These are phyloP conservation scores for Leptomonas seymouri DNA, from an alignment of 208 protist genomes.

Conservation along the genomic window DNA sequence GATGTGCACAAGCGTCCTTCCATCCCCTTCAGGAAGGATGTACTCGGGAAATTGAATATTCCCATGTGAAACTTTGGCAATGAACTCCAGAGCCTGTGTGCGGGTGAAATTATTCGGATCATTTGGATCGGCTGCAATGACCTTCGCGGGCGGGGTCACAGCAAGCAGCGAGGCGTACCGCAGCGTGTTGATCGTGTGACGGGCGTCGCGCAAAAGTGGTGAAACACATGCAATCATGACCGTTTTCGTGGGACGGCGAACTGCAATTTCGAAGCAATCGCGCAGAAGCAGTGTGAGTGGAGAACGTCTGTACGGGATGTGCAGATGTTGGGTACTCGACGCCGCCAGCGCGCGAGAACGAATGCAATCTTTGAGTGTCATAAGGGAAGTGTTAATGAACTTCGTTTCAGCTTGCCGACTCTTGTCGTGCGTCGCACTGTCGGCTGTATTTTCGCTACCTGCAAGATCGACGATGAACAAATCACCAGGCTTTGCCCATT, in stretches of 20 bases:
- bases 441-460: conserved; percentile 91
- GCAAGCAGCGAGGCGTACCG: conserved; percentile 87
- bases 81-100: conserved; percentile 74
- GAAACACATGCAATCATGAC: conserved; percentile 93
- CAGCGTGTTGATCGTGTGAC: conserved; percentile 90
- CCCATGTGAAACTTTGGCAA: conserved; percentile 60
- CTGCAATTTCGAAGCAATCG: conserved; percentile 92
- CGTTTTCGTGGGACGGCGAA: conserved; percentile 86
- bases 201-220: conserved; percentile 83
- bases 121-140: conserved; percentile 75
- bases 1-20: conserved; percentile 88
- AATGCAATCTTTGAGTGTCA: conserved; percentile 93
- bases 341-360: conserved; percentile 68
- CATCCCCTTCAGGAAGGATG: conserved; percentile 87
- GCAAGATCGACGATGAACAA: conserved; percentile 89
- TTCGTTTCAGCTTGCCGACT: conserved; percentile 79
- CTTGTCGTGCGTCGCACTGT: conserved; percentile 89
- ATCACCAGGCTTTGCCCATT: conserved; percentile 84
- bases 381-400: conserved; percentile 94
- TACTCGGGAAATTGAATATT: conserved; percentile 65
- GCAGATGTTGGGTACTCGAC: conserved; percentile 78
- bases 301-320: conserved; percentile 90
- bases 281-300: conserved; percentile 87
- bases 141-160: conserved; percentile 67
- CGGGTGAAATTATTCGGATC: conserved; percentile 85